phyloP scores from a whole-genome alignment of 2,329 filamentous ascomycete species.

The Chrysosphaeria jannelii region DNA sequence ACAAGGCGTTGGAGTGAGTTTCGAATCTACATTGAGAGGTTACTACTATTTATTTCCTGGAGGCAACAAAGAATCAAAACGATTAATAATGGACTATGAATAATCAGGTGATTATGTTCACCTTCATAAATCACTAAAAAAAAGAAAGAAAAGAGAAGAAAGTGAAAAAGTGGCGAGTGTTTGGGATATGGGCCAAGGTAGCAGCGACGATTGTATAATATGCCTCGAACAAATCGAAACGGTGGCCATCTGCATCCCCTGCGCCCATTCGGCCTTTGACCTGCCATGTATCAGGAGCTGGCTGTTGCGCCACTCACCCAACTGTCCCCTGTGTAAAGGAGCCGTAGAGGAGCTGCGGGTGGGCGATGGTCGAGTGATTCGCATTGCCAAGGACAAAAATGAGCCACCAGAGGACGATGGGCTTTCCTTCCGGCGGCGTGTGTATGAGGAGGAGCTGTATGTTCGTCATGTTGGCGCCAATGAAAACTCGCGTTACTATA shows the following conservation, averaged over 20 bases:
- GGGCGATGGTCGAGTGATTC: slow-evolving; percentile 29
- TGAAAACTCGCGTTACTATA: slow-evolving; percentile 46
- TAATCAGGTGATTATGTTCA: too few relatives aligned
- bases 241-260: slow-evolving; percentile 40
- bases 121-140: too few relatives aligned
- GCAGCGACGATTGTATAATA: slow-evolving; percentile 54
- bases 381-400: slow-evolving; percentile 9
- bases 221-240: slow-evolving; percentile 54
- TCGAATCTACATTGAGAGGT: too few relatives aligned
- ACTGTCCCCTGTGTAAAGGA: slow-evolving; percentile 52
- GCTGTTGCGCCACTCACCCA: slow-evolving; percentile 33
- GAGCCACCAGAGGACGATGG: too few relatives aligned
- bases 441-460: slow-evolving; percentile 45
- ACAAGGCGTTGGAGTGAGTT: too few relatives aligned
- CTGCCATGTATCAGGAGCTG: slow-evolving; percentile 61
- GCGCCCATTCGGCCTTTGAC: slow-evolving; percentile 56
- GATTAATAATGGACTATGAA: too few relatives aligned
- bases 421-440: slow-evolving; percentile 37
- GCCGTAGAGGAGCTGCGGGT: slow-evolving; percentile 29
- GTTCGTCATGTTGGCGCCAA: slow-evolving; percentile 66
- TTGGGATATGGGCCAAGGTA: too few relatives aligned
- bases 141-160: too few relatives aligned
- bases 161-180: too few relatives aligned
- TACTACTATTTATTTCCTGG: too few relatives aligned
- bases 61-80: too few relatives aligned